Evolutionary conservation across 306 rosid species (phyloP), one percentile per base, ranked within the genome.

Genomic region (Cicer pinnatifidum): DNA sequence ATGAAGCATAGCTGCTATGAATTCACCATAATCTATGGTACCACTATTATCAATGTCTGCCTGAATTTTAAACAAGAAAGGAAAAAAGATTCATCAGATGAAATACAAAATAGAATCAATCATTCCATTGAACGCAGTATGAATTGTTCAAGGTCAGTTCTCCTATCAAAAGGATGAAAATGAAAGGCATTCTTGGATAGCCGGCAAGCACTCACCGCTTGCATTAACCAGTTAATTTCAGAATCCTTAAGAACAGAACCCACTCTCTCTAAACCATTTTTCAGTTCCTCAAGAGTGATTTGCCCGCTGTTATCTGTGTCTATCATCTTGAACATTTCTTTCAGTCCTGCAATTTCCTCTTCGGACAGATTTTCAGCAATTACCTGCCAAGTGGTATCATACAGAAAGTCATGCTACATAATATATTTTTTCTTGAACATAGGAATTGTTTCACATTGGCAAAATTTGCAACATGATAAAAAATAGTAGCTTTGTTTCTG

Each of bases 11-110:
- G 97, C 96, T 74, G 99, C 96, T 61, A 94, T 72, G 77, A 91
- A 94, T 77, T 94, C 99, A 16, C 97, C 96, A 10, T 94, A 91
- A 82, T 91, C 99, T 88, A 94, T 89, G 78, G 99, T 88, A 71
- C 99, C 99, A 77, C 97, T 94, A 58, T 91, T 87, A 80, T 94
- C 95, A 43, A 87, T 2, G 67, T 94, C 99, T 41, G 92, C 99
- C 99, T 94, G 89, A 76, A 77, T 73, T 57, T 71, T 61, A 50
- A 68, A 51, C 23, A 38, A 73, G 17, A 81, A 40, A 70, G 39
- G 37, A 65, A 38, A 3, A 60, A n/a, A 35, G 38, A 53, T 63
- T 62, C 28, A 45, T 78, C 41, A 54, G 19, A 75, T 68, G 63
- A 66, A 73, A 68, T 12, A 60, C 67, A 20, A 50, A 40, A 48